Conservation (phyloP, 805 yeast species). For the Metschnikowia henanensis region DNA sequence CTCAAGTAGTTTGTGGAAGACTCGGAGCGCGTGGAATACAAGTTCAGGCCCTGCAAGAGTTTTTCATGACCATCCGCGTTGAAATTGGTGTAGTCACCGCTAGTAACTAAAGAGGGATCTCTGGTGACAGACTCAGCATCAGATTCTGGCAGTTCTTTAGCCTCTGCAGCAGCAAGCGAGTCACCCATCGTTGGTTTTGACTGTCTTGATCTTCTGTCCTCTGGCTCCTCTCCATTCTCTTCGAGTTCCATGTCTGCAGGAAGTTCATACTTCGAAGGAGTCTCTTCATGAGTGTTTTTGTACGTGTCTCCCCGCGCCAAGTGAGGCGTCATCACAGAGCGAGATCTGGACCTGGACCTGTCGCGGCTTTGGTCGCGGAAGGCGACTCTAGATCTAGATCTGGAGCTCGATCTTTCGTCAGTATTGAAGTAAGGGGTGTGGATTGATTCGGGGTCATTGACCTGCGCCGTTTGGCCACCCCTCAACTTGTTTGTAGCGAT, state of each 20-base stretch:
- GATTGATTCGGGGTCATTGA: constrained; percentile 18
- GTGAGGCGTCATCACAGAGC: constrained; percentile 34
- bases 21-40: constrained; percentile 35
- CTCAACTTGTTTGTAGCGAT: constrained; percentile 11
- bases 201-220: constrained; percentile 42
- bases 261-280: constrained; percentile 43
- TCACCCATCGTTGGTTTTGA: constrained; percentile 46
- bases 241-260: constrained; percentile 37
- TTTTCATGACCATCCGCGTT: constrained; percentile 35
- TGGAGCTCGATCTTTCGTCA: constrained; percentile 19
- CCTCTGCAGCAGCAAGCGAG: constrained; percentile 44
- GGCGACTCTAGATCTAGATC: constrained; percentile 32
- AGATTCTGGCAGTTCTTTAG: constrained; percentile 1
- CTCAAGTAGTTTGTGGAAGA: constrained; percentile 59
- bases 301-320: constrained; percentile 79
- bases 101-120: constrained; percentile 43
- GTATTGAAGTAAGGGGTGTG: constrained; percentile 20
- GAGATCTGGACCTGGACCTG: constrained; percentile 27
- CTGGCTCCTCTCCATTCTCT: constrained; percentile 29
- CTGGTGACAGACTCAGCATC: constrained; percentile 19
- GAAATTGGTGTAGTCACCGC: constrained; percentile 47
- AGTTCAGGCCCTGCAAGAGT: constrained; percentile 17
- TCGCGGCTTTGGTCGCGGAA: constrained; percentile 13
- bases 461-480: constrained; percentile 13
- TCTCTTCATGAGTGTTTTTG: constrained; percentile 53